phyloP scores from a whole-genome alignment of 371 early-diverging fungal species.

The Syncephalastrum contaminatum region DNA sequence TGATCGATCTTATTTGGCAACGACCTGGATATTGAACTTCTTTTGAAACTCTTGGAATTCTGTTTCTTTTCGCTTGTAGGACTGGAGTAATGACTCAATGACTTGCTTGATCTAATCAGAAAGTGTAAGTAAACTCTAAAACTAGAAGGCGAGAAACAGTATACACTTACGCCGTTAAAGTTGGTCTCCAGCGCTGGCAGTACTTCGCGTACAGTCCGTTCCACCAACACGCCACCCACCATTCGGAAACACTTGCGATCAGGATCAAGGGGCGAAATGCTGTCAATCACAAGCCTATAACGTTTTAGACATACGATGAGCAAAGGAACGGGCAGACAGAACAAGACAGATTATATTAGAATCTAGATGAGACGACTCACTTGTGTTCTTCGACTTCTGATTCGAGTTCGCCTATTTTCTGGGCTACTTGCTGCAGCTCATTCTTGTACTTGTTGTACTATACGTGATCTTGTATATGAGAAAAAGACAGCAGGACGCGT shows the following conservation, averaged over 20 bases:
- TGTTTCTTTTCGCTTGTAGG: conserved; percentile 88
- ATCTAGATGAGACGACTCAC: conserved; percentile 38
- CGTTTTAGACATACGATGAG: conserved; percentile 5
- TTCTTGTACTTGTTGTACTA: conserved; percentile 82
- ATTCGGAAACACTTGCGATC: conserved; percentile 92
- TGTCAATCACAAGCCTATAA: conserved; percentile 90
- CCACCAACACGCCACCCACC: conserved; percentile 91
- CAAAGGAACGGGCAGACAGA: not conserved
- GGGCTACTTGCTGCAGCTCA: conserved; percentile 82
- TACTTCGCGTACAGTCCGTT: conserved; percentile 90
- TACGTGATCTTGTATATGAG: not conserved
- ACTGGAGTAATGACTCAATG: conserved; percentile 70
- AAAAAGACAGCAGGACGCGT: not conserved
- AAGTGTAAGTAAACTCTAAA: not conserved
- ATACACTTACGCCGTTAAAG: conserved; percentile 72
- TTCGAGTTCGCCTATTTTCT: conserved; percentile 94
- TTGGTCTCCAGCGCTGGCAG: conserved; percentile 88
- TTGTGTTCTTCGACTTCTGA: conserved; percentile 93
- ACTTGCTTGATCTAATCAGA: conserved; percentile 67
- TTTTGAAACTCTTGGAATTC: conserved; percentile 86
- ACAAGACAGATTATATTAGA: not conserved
- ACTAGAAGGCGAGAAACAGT: not conserved
- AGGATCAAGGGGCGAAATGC: conserved; percentile 77
- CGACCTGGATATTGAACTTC: conserved; percentile 75
- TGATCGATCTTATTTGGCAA: conserved; percentile 21